Conservation (phyloP, 768 basidiomycete genomes). For the Leccinum ochraceum region DNA sequence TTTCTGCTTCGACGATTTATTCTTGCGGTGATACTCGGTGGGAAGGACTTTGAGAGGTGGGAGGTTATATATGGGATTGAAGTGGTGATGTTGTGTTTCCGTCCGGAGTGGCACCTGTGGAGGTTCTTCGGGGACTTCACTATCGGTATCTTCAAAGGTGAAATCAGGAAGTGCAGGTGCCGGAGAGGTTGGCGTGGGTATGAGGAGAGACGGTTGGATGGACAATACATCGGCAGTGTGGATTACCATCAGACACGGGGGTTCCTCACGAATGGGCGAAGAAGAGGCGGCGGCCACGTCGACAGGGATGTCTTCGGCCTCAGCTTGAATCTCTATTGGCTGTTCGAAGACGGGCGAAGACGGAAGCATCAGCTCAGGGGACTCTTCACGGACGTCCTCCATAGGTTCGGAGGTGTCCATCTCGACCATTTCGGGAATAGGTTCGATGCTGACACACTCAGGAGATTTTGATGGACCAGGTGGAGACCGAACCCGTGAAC, state of each 20-base stretch:
- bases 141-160: slow-evolving; percentile 34
- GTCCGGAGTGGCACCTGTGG: slow-evolving; percentile 13
- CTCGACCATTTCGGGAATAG: slow-evolving; percentile 12
- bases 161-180: slow-evolving; percentile 31
- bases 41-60: slow-evolving; percentile 59
- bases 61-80: slow-evolving; percentile 50
- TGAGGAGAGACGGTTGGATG: slow-evolving; percentile 31
- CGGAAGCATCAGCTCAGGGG: slow-evolving; percentile 25
- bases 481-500: slow-evolving; percentile 18
- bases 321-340: neutral
- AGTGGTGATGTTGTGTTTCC: slow-evolving; percentile 37
- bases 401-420: slow-evolving; percentile 18
- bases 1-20: slow-evolving; percentile 47
- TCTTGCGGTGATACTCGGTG: slow-evolving; percentile 51
- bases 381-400: slow-evolving; percentile 25
- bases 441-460: slow-evolving; percentile 5
- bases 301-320: slow-evolving; percentile 6
- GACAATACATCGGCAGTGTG: slow-evolving; percentile 31
- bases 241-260: slow-evolving; percentile 21
- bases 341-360: slow-evolving; percentile 20
- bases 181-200: slow-evolving; percentile 40
- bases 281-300: slow-evolving; percentile 2
- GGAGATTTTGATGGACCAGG: slow-evolving; percentile 12
- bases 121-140: slow-evolving; percentile 24
- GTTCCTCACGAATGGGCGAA: slow-evolving; percentile 1